Conservation (phyloP, 352 stramenopile genomes). For the Globisporangium polare region DNA sequence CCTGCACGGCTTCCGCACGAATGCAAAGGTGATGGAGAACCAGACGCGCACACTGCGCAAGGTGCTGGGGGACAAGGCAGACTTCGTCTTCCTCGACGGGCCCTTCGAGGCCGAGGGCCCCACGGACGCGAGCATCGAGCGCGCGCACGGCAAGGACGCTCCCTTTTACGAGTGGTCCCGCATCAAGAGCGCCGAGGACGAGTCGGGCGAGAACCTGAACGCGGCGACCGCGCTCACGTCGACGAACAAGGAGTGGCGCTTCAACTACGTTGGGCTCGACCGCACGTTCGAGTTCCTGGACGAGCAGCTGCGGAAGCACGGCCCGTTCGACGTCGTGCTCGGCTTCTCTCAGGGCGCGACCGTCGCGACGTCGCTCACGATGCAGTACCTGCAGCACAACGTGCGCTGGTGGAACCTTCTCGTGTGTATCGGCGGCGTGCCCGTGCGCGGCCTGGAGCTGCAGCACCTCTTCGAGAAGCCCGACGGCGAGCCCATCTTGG, state of each 20-base stretch:
- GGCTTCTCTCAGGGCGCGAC: constrained; percentile 78
- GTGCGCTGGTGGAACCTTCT: constrained; percentile 51
- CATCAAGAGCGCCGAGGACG: constrained; percentile 20
- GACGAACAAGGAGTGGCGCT: constrained; percentile 14
- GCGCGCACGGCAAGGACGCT: constrained; percentile 46
- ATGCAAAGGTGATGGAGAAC: constrained; percentile 64
- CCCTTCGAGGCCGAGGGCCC: constrained; percentile 49
- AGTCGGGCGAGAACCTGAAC: constrained; percentile 10
- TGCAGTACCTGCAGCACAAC: constrained; percentile 43
- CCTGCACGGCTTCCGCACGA: constrained; percentile 72
- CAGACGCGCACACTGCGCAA: constrained; percentile 56
- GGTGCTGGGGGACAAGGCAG: constrained; percentile 48
- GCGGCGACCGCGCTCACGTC: neutral
- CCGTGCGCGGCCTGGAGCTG: constrained; percentile 30
- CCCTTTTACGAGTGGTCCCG: constrained; percentile 79
- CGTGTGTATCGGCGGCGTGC: constrained; percentile 43
- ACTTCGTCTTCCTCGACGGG: constrained; percentile 72
- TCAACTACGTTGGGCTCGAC: constrained; percentile 28
- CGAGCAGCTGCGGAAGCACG: constrained; percentile 47
- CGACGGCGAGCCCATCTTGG: constrained; percentile 29
- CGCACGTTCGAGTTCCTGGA: constrained; percentile 52
- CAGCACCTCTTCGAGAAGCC: constrained; percentile 39
- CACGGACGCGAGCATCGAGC: constrained; percentile 50
- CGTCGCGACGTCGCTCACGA: constrained; percentile 58
- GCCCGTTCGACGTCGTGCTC: constrained; percentile 70